Percentiles rank a stretch among this genome's conserved stretches.
phyloP scores from a whole-genome alignment of 2,329 filamentous ascomycete genomes.

The Hysterium pulicare region DNA sequence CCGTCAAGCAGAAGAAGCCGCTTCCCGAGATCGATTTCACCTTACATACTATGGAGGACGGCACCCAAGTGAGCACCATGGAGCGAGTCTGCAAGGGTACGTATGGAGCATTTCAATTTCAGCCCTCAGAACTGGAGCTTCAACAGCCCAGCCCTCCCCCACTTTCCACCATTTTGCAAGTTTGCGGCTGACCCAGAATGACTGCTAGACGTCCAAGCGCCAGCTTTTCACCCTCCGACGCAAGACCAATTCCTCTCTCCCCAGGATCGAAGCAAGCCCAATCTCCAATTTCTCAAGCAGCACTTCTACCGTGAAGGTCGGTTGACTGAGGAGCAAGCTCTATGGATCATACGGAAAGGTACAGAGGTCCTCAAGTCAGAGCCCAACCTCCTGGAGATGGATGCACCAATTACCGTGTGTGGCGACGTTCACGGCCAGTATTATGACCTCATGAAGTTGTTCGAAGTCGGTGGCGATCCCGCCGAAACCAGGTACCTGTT shows the following conservation, averaged over 20 bases:
- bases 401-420: conserved; percentile 97
- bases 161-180: conserved; percentile 1
- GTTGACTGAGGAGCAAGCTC: conserved; percentile 91
- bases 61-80: conserved; percentile 86
- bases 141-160: background rate
- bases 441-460: conserved; percentile 99
- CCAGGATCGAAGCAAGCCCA: conserved; percentile 79
- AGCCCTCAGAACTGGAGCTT: background rate
- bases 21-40: conserved; percentile 98
- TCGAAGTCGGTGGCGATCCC: conserved; percentile 95
- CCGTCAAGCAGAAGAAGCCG: conserved; percentile 91
- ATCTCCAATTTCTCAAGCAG: conserved; percentile 92
- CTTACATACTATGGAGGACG: conserved; percentile 97
- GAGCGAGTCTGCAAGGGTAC: conserved; percentile 98
- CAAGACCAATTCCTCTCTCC: conserved; percentile 94
- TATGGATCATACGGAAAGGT: conserved; percentile 89
- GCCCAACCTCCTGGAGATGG: conserved; percentile 97
- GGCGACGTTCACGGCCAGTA: conserved; percentile 99
- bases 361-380: conserved; percentile 84
- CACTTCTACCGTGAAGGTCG: conserved; percentile 98
- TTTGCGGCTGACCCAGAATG: conserved; percentile 20
- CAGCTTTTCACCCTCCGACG: conserved; percentile 86
- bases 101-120: conserved; percentile 3
- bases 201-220: conserved; percentile 88
- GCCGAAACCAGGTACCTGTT: conserved; percentile 96